Evolutionary conservation across 2,329 filamentous ascomycete species (phyloP).

Genomic region (Bipolaris bicolor): DNA sequence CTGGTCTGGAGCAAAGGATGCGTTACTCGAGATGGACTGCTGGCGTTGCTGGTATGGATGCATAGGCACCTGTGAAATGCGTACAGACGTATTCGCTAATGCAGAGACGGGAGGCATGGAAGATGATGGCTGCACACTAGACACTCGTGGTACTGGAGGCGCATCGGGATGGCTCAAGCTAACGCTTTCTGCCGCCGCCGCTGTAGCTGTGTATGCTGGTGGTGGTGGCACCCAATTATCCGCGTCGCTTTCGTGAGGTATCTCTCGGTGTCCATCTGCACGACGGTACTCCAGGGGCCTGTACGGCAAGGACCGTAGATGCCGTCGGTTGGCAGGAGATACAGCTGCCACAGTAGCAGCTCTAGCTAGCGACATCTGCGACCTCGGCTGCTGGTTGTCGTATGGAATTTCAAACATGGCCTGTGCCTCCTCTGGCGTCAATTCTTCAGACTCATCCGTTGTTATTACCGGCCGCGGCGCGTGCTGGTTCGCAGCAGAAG

Average conservation of each 20-base stretch:
- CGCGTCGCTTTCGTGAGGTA: constrained; percentile 85
- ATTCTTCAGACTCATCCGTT: constrained; percentile 40
- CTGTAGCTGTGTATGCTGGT: constrained; percentile 75
- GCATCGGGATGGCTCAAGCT: constrained; percentile 45
- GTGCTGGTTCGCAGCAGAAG: constrained; percentile 31
- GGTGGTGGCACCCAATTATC: constrained; percentile 89
- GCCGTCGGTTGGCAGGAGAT: constrained; percentile 73
- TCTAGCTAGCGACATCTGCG: constrained; percentile 48
- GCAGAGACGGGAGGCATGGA: constrained; percentile 33
- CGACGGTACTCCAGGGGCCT: constrained; percentile 68
- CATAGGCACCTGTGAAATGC: constrained; percentile 32
- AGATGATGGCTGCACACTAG: constrained; percentile 10
- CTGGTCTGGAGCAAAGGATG: constrained; percentile 28
- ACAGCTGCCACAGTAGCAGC: constrained; percentile 61
- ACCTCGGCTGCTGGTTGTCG: constrained; percentile 49
- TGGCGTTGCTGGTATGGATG: constrained; percentile 27
- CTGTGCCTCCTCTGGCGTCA: constrained; percentile 45
- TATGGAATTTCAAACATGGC: constrained; percentile 50
- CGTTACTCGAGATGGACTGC: constrained; percentile 41
- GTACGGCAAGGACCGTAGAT: constrained; percentile 64
- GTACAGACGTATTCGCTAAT: constrained; percentile 35
- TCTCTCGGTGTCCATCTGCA: constrained; percentile 71
- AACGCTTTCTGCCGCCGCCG: constrained; percentile 48
- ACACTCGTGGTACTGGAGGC: constrained; percentile 31
- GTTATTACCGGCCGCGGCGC: constrained; percentile 25